A percentile compares a stretch with the other conserved stretches of the same genome.
phyloP scores from a whole-genome alignment of 768 basidiomycete species.

The Cyathus striatus region DNA sequence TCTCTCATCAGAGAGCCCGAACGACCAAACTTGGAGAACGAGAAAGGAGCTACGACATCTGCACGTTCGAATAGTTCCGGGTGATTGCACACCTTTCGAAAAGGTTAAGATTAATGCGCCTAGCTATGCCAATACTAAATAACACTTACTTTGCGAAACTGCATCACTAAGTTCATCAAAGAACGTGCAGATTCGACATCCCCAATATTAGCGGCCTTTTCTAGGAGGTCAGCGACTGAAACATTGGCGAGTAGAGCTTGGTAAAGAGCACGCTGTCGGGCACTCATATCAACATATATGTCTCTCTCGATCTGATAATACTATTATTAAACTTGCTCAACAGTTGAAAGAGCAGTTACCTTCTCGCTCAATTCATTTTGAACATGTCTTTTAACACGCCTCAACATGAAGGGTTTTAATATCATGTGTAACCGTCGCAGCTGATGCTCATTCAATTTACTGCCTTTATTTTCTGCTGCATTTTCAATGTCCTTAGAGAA shows the following conservation, averaged over 20 bases:
- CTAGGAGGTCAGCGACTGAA: constrained; percentile 89
- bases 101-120: constrained; percentile 1
- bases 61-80: constrained; percentile 97
- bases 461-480: constrained; percentile 84
- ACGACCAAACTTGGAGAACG: constrained; percentile 78
- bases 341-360: constrained; percentile 35
- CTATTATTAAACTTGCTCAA: not conserved
- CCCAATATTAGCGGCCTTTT: constrained; percentile 87
- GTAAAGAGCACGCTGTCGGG: constrained; percentile 88
- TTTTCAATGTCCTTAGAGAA: constrained; percentile 99
- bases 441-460: constrained; percentile 92
- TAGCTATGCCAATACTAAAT: not conserved
- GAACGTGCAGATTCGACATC: constrained; percentile 90
- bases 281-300: constrained; percentile 89
- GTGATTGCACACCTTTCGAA: constrained; percentile 95
- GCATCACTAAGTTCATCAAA: constrained; percentile 99
- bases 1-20: constrained; percentile 83
- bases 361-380: constrained; percentile 99
- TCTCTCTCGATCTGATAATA: constrained; percentile 87
- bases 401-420: constrained; percentile 97
- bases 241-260: constrained; percentile 87
- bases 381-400: constrained; percentile 96
- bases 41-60: constrained; percentile 90
- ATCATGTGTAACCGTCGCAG: constrained; percentile 96
- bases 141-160: constrained; percentile 84